phyloP scores from a whole-genome alignment of 2,329 filamentous ascomycete species.

The Scolecobasidium constrictum region DNA sequence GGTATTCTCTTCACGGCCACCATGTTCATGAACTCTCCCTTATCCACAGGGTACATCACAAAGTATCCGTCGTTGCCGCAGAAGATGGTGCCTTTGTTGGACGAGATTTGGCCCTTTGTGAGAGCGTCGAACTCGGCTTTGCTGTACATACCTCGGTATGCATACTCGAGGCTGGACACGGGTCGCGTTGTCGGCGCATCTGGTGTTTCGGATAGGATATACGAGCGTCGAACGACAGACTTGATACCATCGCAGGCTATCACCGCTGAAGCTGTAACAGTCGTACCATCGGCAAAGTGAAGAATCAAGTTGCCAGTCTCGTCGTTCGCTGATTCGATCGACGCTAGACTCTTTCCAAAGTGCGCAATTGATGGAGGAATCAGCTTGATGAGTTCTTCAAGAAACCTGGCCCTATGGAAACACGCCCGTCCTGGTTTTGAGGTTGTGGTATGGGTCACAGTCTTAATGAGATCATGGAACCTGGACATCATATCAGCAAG shows the following conservation, averaged over 20 bases:
- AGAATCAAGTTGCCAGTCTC: constrained; percentile 21
- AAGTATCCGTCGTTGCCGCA: constrained; percentile 5
- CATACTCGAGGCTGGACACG: constrained; percentile 46
- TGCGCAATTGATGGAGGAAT: constrained; percentile 30
- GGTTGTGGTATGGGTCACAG: too few species aligned
- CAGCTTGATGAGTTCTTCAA: constrained; percentile 37
- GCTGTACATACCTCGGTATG: constrained; percentile 41
- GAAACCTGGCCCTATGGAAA: constrained; percentile 37
- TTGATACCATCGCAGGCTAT: constrained; percentile 40
- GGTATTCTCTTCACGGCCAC: constrained; percentile 4
- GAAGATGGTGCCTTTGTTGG: not conserved
- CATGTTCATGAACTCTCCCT: constrained; percentile 4
- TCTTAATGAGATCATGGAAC: too few species aligned
- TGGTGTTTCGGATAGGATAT: too few species aligned
- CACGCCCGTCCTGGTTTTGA: constrained; percentile 17
- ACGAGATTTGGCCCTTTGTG: not conserved
- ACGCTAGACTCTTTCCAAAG: constrained; percentile 28
- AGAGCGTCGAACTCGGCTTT: not conserved
- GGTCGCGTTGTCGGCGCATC: constrained; percentile 36
- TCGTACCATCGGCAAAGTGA: constrained; percentile 32
- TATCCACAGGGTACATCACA: constrained; percentile 4
- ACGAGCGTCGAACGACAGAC: not conserved
- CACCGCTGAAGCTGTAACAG: constrained; percentile 29
- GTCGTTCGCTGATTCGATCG: constrained; percentile 16
- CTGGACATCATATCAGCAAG: constrained; percentile 16